Evolutionary conservation across 2,329 filamentous ascomycete genomes (phyloP), one percentile per base, ranked within the genome.

Genomic region (Magnaporthiopsis incrustans): DNA sequence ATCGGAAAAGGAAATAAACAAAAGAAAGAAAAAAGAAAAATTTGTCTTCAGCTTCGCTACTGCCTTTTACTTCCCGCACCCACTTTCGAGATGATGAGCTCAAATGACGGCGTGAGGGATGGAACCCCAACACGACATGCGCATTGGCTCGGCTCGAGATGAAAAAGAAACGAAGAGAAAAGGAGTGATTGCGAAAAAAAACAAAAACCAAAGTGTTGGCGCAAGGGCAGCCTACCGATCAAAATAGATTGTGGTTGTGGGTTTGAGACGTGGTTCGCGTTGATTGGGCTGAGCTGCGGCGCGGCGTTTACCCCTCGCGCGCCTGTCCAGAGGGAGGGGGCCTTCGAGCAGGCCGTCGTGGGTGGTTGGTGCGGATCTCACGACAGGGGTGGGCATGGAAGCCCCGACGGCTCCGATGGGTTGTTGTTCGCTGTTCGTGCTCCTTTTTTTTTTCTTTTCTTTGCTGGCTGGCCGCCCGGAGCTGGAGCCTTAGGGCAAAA

Each of bases 201-300:
- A 33, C 5, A 30, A 30, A 32, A 32, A 33, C 5, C 5, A 22
- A 56, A 56, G 30, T 26, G 53, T 58, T 58, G 35, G 50, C 33
- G 62, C 56, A 63, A n/a, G 58, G 58, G 26, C 22, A 30, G 58
- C 27, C 53, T 50, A 63, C 50, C 50, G 27, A 38, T 58, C 44
- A 60, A 64, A 60, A 64, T 57, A 59, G 44, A 44, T 44, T 64
- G 44, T 56, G 32, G 63, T 60, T 62, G 63, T 62, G 61, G 61
- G 61, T 58, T 60, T 38, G 61, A 65, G 61, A 65, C 64, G 64
- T 65, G 64, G 64, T 65, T 32, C n/a, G 64, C 57, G 61, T 25
- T 65, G 61, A 65, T 65, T 65, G 64, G 64, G 57, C 25, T 62
- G 53, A 59, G 25, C 30, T 35, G 44, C 30, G 27, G 22, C 61